Evolutionary conservation across 768 basidiomycete species (phyloP), one percentile per base, ranked within the genome.

Genomic region (Podaxis sp.): DNA sequence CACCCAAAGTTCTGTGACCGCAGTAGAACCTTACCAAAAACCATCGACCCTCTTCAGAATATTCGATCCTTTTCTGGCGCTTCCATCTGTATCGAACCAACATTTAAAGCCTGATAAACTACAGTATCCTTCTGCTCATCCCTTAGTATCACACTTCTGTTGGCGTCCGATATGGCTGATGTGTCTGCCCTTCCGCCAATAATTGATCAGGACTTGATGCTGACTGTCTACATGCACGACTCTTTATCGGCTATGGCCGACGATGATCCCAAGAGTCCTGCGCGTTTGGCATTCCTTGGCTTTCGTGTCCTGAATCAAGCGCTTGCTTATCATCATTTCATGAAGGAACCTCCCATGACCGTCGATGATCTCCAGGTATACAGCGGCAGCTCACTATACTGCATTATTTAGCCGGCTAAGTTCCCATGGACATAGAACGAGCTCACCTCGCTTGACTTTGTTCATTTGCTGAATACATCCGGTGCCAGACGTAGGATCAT

Each of bases 191-290:
- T 87, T 3, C 86, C 86, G 1, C 70, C 75, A 64, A 82, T 88
- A 65, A 77, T 81, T 11, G 81, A 85, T 61, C 81, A 74, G 44
- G 78, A 82, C 53, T 72, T 86, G 50, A 67, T 84, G 55, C 79
- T 88, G 57, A 84, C 87, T 64, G 77, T 88, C 55, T 82, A 76
- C 70, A 83, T 79, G 0, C 84, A 86, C 57, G 69, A 67, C 28
- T 76, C 81, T 3, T 64, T 32, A 7, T 44, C 42, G 6, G 4
- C 42, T 44, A 14, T 44, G 5, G 42, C 42, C 4, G 42, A 9
- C 6, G 18, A 44, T 16, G 6, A 44, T 2, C 6, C n/a, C 13
- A 44, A 44, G 14, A 16, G 18, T 18, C n/a, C 42, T 7, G 18
- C n/a, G 5, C 42, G 42, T 44, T 16, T 44, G 42, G 42, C 16